Base-by-base conservation (phyloP, 176 grass and related monocot species). In the Rhynchospora pubera region DNA sequence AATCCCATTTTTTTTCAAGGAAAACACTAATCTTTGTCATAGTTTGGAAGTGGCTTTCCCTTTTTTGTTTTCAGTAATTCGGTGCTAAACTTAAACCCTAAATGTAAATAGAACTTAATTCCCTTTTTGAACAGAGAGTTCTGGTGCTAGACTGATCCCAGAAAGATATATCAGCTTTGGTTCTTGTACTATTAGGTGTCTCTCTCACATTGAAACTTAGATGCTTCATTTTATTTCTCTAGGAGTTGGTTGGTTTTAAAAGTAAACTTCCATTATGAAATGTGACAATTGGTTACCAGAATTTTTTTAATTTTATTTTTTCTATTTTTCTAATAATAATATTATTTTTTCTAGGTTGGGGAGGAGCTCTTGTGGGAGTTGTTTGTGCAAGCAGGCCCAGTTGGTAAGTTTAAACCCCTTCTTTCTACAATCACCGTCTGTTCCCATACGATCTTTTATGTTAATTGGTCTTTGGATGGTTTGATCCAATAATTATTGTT, bases 281-380 rank as follows among this genome's bases (percentile, higher is more conserved):
- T 44, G 16, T 43, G 34, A 22, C 6, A 13, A 50, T 48, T 72
- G 43, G 48, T 72, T 50, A 24, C n/a, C 68, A 24, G 13, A 18
- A 28, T 26, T 50, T 74, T 77, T 56, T 16, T n/a, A n/a, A n/a
- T n/a, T 0, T 32, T 76, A 7, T 12, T 24, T 55, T 76, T 76
- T 76, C 2, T 56, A 55, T 76, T 2, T 32, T 77, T 14, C 47
- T 77, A 8, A 77, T 55, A 75, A 22, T 77, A n/a, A 55, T 32
- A 34, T 77, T 86, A 7, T 71, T 65, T 88, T 48, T 87, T 28
- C 59, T 66, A 97, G 91, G 85, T 91, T 68, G 84, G 87, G 0
- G 94, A 97, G 82, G 92, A 99, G 83, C 86, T 99, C 47, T 83
- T 99, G 23, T 99, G 97, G 93, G 97, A 99, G 44, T 86, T 99